Conservation (phyloP, 2,329 filamentous ascomycete species). For the Simplicillium aogashimaense region DNA sequence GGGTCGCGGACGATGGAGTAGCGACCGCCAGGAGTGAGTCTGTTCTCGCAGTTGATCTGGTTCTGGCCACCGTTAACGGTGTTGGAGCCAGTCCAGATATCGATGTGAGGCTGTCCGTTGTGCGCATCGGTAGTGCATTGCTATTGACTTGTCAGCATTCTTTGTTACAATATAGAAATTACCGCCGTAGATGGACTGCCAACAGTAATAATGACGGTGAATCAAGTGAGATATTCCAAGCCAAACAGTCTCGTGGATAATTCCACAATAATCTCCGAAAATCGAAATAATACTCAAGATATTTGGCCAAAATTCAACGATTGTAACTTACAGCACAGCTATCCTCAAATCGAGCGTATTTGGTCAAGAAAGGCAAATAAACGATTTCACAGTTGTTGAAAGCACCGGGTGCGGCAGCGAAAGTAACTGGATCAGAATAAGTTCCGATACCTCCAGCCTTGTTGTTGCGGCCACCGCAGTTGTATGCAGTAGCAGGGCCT, state of each 20-base stretch:
- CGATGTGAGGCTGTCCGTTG: constrained; percentile 11
- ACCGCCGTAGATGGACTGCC: too few species aligned
- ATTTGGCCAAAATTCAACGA: not conserved
- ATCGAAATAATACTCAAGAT: not conserved
- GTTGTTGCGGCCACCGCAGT: constrained; percentile 10
- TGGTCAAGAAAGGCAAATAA: constrained; percentile 12
- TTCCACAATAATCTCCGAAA: not conserved
- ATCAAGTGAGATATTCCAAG: not conserved
- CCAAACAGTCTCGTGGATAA: not conserved
- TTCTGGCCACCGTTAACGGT: constrained; percentile 9
- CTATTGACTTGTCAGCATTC: too few species aligned
- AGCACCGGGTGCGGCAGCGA: constrained; percentile 11
- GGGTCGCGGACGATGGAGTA: constrained; percentile 12
- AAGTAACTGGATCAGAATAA: constrained; percentile 11
- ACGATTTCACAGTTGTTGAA: constrained; percentile 12
- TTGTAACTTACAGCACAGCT: constrained; percentile 9
- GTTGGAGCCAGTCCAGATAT: constrained; percentile 12
- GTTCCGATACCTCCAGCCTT: constrained; percentile 10
- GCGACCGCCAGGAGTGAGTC: constrained; percentile 9
- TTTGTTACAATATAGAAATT: too few species aligned
- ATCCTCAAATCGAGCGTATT: constrained; percentile 12
- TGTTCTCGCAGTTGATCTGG: constrained; percentile 13
- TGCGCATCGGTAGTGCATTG: constrained; percentile 3
- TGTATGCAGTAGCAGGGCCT: constrained; percentile 8
- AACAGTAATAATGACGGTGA: too few species aligned